Evolutionary conservation across 2,329 filamentous ascomycete species (phyloP).

Genomic region (Zasmidium cellare): DNA sequence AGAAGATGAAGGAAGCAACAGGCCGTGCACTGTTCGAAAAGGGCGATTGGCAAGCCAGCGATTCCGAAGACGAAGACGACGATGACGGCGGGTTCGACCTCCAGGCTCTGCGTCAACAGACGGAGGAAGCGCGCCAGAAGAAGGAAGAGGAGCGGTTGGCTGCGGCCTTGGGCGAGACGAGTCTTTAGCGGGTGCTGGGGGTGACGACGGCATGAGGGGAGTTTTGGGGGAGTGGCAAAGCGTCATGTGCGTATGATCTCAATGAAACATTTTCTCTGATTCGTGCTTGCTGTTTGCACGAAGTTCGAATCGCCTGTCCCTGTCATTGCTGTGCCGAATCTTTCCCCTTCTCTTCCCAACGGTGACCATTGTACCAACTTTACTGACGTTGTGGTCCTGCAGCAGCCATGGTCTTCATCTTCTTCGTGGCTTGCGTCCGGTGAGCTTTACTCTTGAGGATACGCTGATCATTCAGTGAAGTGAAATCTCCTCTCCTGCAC

Average conservation of each 20-base stretch:
- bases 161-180: constrained; percentile 14
- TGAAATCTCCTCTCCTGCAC: too few species aligned
- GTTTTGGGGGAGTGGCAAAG: background rate
- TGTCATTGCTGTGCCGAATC: too few species aligned
- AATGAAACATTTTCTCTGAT: background rate
- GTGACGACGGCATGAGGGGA: background rate
- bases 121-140: constrained; percentile 69
- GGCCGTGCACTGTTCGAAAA: constrained; percentile 95
- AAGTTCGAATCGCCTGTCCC: too few species aligned
- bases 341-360: too few species aligned
- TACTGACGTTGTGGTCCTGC: too few species aligned
- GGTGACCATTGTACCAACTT: too few species aligned
- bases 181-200: constrained; percentile 3
- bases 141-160: constrained; percentile 73
- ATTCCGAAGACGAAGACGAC: constrained; percentile 65
- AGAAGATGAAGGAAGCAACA: constrained; percentile 90
- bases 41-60: constrained; percentile 78
- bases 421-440: too few species aligned
- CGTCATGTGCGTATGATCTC: constrained; percentile 3
- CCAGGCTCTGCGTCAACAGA: constrained; percentile 79
- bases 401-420: too few species aligned
- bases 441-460: too few species aligned
- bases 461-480: too few species aligned
- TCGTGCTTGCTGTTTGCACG: background rate
- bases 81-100: constrained; percentile 72